Conservation (phyloP, 1,139 yeast species). For the Blastobotrys petasosporus region DNA sequence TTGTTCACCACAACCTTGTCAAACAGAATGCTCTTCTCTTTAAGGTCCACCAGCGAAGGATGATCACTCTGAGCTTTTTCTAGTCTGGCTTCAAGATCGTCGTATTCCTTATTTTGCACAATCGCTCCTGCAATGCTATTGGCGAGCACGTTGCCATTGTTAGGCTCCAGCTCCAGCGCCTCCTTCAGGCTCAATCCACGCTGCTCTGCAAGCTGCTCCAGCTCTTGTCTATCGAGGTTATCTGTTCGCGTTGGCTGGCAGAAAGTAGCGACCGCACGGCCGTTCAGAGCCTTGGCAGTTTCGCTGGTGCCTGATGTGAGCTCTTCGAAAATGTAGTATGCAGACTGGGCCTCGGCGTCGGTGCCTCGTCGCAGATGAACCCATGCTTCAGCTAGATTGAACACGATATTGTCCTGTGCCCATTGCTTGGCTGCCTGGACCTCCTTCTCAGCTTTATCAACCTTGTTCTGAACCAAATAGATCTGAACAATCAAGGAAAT, state of each 20-base stretch:
- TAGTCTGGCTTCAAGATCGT: constrained; percentile 40
- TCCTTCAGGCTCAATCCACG: constrained; percentile 33
- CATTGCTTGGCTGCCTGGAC: constrained; percentile 39
- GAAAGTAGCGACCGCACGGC: constrained; percentile 43
- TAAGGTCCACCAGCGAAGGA: constrained; percentile 45
- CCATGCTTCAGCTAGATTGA: constrained; percentile 66
- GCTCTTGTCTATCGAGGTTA: constrained; percentile 45
- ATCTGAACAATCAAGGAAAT: constrained; percentile 36
- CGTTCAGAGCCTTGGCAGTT: constrained; percentile 45
- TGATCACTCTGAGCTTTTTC: constrained; percentile 44
- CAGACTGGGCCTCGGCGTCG: constrained; percentile 49
- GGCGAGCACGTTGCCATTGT: constrained; percentile 49
- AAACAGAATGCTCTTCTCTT: constrained; percentile 49
- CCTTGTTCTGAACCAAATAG: constrained; percentile 31
- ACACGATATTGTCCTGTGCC: constrained; percentile 62
- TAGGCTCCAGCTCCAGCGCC: constrained; percentile 37
- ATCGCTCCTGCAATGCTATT: constrained; percentile 52
- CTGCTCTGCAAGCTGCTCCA: constrained; percentile 21
- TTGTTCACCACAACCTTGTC: constrained; percentile 49
- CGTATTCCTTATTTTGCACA: constrained; percentile 43
- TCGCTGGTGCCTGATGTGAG: constrained; percentile 43
- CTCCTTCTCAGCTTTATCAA: constrained; percentile 32
- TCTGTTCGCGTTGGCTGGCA: constrained; percentile 32
- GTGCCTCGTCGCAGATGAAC: constrained; percentile 53
- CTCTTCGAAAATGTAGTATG: constrained; percentile 71